These are phyloP conservation scores for Lichtheimia corymbifera DNA, from an alignment of 371 early-diverging fungal genomes.

Conservation along the genomic window DNA sequence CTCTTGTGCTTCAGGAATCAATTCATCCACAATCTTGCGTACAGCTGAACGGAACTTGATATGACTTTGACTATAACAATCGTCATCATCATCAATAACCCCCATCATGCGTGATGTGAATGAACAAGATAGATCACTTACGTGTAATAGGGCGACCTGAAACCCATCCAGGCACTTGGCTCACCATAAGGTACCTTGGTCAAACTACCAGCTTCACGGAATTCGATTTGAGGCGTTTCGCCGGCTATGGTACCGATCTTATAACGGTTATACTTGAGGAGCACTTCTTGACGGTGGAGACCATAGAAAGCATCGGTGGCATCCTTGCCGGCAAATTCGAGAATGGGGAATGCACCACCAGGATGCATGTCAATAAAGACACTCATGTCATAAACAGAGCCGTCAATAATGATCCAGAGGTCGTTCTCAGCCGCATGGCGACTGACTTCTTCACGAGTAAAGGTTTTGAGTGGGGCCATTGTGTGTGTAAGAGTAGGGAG, in stretches of 20 bases:
- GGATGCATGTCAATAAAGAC: constrained; percentile 88
- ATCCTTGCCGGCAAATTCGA: constrained; percentile 47
- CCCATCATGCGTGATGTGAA: constrained; percentile 4
- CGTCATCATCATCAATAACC: too few relatives aligned
- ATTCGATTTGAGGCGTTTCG: constrained; percentile 31
- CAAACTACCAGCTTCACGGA: constrained; percentile 36
- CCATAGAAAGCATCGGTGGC: constrained; percentile 54
- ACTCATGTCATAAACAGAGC: constrained; percentile 88
- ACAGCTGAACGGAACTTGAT: constrained; percentile 40
- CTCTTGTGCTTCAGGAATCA: constrained; percentile 40
- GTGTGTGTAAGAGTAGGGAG: too few relatives aligned
- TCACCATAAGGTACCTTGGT: constrained; percentile 67
- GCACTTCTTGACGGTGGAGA: constrained; percentile 71
- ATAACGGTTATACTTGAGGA: constrained; percentile 48
- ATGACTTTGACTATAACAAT: constrained; percentile 48
- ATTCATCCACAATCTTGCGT: constrained; percentile 37
- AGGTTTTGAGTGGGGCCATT: constrained; percentile 25
- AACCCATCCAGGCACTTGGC: constrained; percentile 44
- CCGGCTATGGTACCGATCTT: constrained; percentile 55
- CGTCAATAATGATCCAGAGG: constrained; percentile 83
- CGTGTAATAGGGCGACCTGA: constrained; percentile 64
- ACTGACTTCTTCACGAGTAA: constrained; percentile 70
- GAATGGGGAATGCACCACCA: constrained; percentile 76
- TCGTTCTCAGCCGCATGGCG: constrained; percentile 73
- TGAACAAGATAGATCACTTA: constrained; percentile 28